Percentiles rank a stretch among this genome's conserved stretches.
phyloP scores from a whole-genome alignment of 352 stramenopile genomes.

The Phytopythium boreale region DNA sequence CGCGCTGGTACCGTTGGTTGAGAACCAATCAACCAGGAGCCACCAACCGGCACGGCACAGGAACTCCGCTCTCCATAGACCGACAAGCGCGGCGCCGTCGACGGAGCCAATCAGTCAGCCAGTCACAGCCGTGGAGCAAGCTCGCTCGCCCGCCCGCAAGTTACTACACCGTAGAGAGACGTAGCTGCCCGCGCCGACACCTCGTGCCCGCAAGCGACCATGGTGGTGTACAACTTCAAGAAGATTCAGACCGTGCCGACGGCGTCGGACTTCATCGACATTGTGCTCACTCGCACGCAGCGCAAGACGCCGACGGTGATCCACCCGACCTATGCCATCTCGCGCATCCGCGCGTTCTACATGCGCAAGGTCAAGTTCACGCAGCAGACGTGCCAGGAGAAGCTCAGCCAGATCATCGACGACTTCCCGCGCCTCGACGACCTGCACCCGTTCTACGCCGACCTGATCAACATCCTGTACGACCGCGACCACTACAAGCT shows the following conservation, averaged over 20 bases:
- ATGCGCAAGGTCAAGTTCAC: conserved; percentile 99
- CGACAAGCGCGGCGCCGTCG: neutral
- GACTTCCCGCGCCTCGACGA: conserved; percentile 99
- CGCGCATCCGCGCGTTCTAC: conserved; percentile 93
- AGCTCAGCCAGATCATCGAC: conserved; percentile 96
- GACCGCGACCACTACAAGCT: conserved; percentile 99
- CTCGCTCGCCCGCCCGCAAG: neutral
- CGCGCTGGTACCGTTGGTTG: neutral
- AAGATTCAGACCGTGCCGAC: conserved; percentile 97
- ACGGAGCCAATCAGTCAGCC: neutral
- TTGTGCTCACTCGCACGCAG: conserved; percentile 98
- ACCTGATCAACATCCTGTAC: conserved; percentile 99
- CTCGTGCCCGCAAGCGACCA: conserved; percentile 43
- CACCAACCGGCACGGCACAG: neutral
- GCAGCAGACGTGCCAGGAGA: conserved; percentile 98
- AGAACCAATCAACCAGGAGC: conserved; percentile 5
- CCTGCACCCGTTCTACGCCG: conserved; percentile 98
- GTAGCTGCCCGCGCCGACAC: neutral
- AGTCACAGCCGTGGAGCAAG: neutral
- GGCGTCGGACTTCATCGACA: conserved; percentile 98
- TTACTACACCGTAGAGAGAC: no score
- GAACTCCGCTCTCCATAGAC: neutral
- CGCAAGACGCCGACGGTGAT: conserved; percentile 99
- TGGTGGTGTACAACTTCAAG: conserved; percentile 99
- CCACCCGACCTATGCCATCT: conserved; percentile 97